Percentiles rank a stretch among this genome's conserved stretches.
Evolutionary conservation across 2,329 filamentous ascomycete genomes (phyloP).

Genomic region (Colletotrichum eleusines): DNA sequence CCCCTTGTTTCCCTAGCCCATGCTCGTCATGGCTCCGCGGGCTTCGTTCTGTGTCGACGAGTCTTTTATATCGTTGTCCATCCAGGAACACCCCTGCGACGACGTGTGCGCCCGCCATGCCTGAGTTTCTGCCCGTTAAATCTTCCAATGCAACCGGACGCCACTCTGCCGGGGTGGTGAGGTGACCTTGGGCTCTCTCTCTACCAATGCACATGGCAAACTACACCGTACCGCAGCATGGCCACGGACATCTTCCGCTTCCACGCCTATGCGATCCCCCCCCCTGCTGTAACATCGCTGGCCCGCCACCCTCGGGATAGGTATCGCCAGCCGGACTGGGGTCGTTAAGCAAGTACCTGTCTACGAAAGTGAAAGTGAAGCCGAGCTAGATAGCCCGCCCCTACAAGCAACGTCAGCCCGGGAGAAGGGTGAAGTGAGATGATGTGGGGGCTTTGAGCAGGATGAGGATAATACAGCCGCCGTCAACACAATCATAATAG

Average conservation of each 20-base stretch:
- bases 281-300: too few relatives aligned
- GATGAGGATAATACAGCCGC: neutral
- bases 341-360: too few relatives aligned
- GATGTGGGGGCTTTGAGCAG: too few relatives aligned
- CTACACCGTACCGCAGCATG: neutral
- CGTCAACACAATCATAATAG: neutral
- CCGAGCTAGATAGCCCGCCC: too few relatives aligned
- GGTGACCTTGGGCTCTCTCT: conserved; percentile 7
- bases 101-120: too few relatives aligned
- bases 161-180: neutral
- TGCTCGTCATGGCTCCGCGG: conserved; percentile 8
- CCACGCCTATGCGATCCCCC: too few relatives aligned
- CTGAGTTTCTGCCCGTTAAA: neutral
- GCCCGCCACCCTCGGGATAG: too few relatives aligned
- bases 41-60: conserved; percentile 6
- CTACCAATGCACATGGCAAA: neutral
- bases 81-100: too few relatives aligned
- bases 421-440: neutral
- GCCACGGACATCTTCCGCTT: neutral
- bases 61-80: neutral
- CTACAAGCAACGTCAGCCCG: too few relatives aligned
- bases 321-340: too few relatives aligned
- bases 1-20: neutral
- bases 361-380: neutral
- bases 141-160: conserved; percentile 12